A percentile compares a stretch with the other conserved stretches of the same genome.
Evolutionary conservation across 179 eudicot species (phyloP).

Genomic region (Nepenthes alata): DNA sequence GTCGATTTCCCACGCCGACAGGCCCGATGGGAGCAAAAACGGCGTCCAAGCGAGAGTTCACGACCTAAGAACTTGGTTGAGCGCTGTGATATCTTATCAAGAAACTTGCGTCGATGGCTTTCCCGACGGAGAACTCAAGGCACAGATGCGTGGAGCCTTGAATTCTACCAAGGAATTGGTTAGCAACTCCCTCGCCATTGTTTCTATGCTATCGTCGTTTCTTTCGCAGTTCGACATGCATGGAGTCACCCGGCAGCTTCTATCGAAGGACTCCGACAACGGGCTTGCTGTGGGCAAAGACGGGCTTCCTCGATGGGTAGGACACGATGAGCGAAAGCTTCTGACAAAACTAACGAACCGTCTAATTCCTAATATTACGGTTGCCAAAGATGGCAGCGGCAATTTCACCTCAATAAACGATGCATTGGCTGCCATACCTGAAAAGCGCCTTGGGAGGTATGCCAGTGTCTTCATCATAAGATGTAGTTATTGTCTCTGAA

Average conservation of each 20-base stretch:
- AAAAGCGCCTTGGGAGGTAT: constrained; percentile 38
- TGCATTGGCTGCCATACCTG: constrained; percentile 49
- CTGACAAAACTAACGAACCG: constrained; percentile 18
- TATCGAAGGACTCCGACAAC: constrained; percentile 2
- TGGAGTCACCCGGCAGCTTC: constrained; percentile 24
- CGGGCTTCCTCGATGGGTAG: constrained; percentile 51
- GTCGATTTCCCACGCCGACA: constrained; percentile 13
- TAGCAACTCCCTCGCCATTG: constrained; percentile 72
- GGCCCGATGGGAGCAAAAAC: constrained; percentile 6
- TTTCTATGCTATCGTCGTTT: constrained; percentile 21
- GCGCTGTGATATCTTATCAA: constrained; percentile 75
- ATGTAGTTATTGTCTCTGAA: no score
- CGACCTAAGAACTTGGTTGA: constrained; percentile 64
- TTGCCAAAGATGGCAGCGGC: constrained; percentile 82
- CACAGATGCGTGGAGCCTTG: constrained; percentile 23
- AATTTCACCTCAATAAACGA: constrained; percentile 46
- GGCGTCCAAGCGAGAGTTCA: constrained; percentile 13
- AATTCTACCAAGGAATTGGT: constrained; percentile 34
- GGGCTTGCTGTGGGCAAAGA: constrained; percentile 4
- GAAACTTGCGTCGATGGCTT: constrained; percentile 71
- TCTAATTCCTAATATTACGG: constrained; percentile 36
- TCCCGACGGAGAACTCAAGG: constrained; percentile 40
- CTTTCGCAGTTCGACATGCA: constrained; percentile 13
- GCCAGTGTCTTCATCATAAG: not conserved
- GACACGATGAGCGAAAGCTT: constrained; percentile 37